phyloP scores from a whole-genome alignment of 306 rosid species.

The Cucumis melo region DNA sequence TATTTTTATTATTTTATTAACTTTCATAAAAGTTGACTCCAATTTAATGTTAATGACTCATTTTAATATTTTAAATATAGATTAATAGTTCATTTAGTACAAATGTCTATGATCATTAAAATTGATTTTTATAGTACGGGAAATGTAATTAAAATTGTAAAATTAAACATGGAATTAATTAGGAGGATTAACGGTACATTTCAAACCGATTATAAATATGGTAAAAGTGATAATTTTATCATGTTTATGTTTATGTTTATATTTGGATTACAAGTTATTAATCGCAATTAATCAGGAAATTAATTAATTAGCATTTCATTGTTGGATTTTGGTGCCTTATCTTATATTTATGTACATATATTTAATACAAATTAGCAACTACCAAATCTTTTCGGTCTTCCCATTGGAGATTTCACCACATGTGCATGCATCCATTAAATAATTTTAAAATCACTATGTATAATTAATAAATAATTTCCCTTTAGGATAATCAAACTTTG shows the following conservation, averaged over 20 bases:
- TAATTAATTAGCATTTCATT: not conserved
- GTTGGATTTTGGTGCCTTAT: not conserved
- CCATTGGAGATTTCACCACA: not conserved
- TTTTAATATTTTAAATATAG: too few relatives aligned
- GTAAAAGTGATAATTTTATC: too few relatives aligned
- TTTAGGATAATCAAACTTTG: not conserved
- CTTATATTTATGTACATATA: not conserved
- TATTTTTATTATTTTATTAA: too few relatives aligned
- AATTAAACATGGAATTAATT: too few relatives aligned
- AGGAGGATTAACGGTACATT: too few relatives aligned
- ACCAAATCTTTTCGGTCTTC: not conserved
- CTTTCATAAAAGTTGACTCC: too few relatives aligned
- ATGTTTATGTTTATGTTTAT: not conserved
- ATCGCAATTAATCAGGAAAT: not conserved
- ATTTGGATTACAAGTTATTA: not conserved
- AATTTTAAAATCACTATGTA: not conserved
- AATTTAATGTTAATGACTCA: too few relatives aligned
- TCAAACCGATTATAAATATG: too few relatives aligned
- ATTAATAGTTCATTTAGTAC: too few relatives aligned
- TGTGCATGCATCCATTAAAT: not conserved
- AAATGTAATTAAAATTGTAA: too few relatives aligned
- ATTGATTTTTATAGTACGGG: too few relatives aligned
- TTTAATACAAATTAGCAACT: not conserved
- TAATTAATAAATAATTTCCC: not conserved
- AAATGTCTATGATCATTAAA: too few relatives aligned